A percentile compares a stretch with the other conserved stretches of the same genome.
Evolutionary conservation across 768 basidiomycete species (phyloP).

Genomic region (Rubroboletus pulcherrimus): DNA sequence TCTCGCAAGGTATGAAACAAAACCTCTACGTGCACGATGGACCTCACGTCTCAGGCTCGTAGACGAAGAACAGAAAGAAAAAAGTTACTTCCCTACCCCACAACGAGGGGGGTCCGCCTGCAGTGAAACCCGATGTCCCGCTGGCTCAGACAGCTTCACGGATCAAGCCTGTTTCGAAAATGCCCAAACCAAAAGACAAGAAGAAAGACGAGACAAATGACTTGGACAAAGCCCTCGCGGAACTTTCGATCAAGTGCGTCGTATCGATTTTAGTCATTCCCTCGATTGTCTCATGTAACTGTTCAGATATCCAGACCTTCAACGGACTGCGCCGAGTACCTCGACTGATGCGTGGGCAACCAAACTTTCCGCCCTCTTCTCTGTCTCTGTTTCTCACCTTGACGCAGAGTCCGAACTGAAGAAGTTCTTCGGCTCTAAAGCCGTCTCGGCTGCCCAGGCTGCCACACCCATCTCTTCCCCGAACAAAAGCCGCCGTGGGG

Average conservation of each 20-base stretch:
- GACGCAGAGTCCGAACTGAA: slow-evolving; percentile 90
- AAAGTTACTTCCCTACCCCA: too few species aligned
- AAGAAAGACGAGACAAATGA: slow-evolving; percentile 66
- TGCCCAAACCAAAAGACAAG: slow-evolving; percentile 62
- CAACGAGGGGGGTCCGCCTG: too few species aligned
- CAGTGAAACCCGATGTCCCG: slow-evolving; percentile 5
- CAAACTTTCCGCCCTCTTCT: slow-evolving; percentile 53
- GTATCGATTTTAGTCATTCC: background rate
- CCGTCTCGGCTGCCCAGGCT: slow-evolving; percentile 62
- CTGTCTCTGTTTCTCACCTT: slow-evolving; percentile 77
- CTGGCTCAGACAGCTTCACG: slow-evolving; percentile 15
- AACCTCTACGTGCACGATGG: too few species aligned
- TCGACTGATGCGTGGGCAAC: slow-evolving; percentile 28
- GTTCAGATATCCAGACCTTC: slow-evolving; percentile 50
- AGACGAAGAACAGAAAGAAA: too few species aligned
- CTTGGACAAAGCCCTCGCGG: slow-evolving; percentile 78
- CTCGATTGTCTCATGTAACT: background rate
- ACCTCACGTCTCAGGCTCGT: too few species aligned
- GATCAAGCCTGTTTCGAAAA: slow-evolving; percentile 50
- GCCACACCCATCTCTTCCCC: slow-evolving; percentile 33
- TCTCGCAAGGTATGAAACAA: too few species aligned
- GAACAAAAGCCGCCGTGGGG: slow-evolving; percentile 36
- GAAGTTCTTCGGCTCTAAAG: slow-evolving; percentile 90
- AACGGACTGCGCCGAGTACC: slow-evolving; percentile 30
- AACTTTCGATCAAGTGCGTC: slow-evolving; percentile 73